A percentile compares a stretch with the other conserved stretches of the same genome.
These are phyloP conservation scores for Corylus americana DNA, from an alignment of 306 rosid genomes.

Conservation along the genomic window DNA sequence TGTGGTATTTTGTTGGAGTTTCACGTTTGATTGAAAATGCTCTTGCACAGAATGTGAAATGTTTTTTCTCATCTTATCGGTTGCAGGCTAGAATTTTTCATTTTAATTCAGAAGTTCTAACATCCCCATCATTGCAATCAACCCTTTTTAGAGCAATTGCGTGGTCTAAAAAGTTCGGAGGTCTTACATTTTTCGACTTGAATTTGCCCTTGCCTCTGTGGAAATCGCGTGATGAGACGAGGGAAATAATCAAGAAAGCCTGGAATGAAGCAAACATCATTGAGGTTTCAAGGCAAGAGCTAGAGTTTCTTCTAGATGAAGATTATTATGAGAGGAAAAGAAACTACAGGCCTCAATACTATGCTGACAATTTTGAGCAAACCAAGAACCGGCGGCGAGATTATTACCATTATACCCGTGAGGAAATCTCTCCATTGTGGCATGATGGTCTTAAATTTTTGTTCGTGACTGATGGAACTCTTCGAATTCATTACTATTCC, in stretches of 20 bases:
- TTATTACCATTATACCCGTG: conserved; percentile 72
- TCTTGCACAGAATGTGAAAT: conserved; percentile 2
- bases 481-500: conserved; percentile 78
- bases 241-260: conserved; percentile 62
- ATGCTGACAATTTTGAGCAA: conserved; percentile 64
- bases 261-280: conserved; percentile 79
- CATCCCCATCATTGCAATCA: conserved; percentile 35
- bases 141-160: conserved; percentile 47
- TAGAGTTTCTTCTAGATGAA: conserved; percentile 91
- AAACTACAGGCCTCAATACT: conserved; percentile 77
- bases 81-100: conserved; percentile 59
- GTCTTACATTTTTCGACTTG: conserved; percentile 65
- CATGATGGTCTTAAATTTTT: conserved; percentile 66
- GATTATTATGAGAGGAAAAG: conserved; percentile 63
- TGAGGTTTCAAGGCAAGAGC: conserved; percentile 78
- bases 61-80: conserved; percentile 21
- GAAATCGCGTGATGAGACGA: conserved; percentile 74
- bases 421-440: conserved; percentile 82
- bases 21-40: too few relatives aligned
- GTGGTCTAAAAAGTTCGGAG: conserved; percentile 49
- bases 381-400: conserved; percentile 63
- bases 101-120: conserved; percentile 62
- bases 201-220: conserved; percentile 77
- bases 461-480: conserved; percentile 83
- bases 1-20: not conserved